phyloP scores from a whole-genome alignment of 108 stramenopile genomes.

The Mayamaea pseudoterrestris region DNA sequence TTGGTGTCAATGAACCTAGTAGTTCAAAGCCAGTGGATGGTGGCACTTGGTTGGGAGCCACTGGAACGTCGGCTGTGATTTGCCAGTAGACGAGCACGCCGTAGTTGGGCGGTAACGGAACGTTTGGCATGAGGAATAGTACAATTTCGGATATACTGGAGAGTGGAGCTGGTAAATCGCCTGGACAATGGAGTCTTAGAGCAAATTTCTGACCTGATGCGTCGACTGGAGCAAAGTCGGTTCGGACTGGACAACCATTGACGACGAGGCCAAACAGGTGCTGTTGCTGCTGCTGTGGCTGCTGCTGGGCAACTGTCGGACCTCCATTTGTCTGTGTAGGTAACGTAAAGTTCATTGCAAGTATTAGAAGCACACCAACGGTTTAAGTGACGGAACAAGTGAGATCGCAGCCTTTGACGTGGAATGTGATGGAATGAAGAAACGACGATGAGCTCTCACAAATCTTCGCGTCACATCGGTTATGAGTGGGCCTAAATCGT shows the following conservation, averaged over 20 bases:
- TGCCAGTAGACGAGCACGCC: slow-evolving; percentile 77
- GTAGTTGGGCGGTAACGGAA: slow-evolving; percentile 38
- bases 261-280: slow-evolving; percentile 47
- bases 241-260: slow-evolving; percentile 54
- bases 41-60: slow-evolving; percentile 12
- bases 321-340: too few species aligned
- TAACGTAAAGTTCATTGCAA: too few species aligned
- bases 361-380: too few species aligned
- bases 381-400: too few species aligned
- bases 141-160: slow-evolving; percentile 56
- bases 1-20: slow-evolving; percentile 45
- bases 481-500: too few species aligned
- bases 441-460: too few species aligned
- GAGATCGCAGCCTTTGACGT: too few species aligned
- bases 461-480: too few species aligned
- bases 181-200: slow-evolving; percentile 34
- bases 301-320: too few species aligned
- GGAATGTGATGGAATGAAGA: too few species aligned
- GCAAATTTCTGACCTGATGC: slow-evolving; percentile 51
- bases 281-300: not conserved
- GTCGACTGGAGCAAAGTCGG: slow-evolving; percentile 57
- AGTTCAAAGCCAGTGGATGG: slow-evolving; percentile 57
- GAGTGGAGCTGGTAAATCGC: slow-evolving; percentile 32
- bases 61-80: slow-evolving; percentile 13
- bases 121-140: slow-evolving; percentile 48